These are phyloP conservation scores for Heritiera fomes DNA, from an alignment of 345 rosid species.

Conservation along the genomic window DNA sequence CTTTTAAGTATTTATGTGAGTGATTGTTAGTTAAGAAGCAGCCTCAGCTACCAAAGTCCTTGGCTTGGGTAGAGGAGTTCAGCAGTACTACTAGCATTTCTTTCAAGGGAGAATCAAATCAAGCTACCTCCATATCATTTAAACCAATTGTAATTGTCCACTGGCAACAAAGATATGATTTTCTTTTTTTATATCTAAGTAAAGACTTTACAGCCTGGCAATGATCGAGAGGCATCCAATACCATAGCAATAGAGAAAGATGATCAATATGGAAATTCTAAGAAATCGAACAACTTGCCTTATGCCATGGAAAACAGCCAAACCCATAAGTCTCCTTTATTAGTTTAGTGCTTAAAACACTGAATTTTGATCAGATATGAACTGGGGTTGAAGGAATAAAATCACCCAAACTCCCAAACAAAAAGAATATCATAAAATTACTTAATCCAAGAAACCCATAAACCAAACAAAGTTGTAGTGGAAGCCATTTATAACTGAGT, in stretches of 20 bases:
- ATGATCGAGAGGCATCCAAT: constrained; percentile 12
- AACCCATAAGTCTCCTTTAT: neutral
- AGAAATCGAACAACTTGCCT: neutral
- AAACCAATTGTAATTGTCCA: too few relatives aligned
- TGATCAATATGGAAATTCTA: neutral
- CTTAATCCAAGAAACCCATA: neutral
- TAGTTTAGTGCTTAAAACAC: neutral
- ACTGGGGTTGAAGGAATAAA: constrained; percentile 7
- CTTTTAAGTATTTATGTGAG: too few relatives aligned
- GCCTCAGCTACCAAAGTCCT: too few relatives aligned
- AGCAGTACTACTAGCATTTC: too few relatives aligned
- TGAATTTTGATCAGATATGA: neutral
- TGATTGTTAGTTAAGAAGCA: too few relatives aligned
- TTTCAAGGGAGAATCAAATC: too few relatives aligned
- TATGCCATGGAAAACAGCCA: neutral
- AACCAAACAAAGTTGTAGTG: neutral
- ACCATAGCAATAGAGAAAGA: neutral
- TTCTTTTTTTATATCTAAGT: neutral
- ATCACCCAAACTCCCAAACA: neutral
- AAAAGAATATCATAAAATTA: too few relatives aligned
- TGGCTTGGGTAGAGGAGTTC: too few relatives aligned
- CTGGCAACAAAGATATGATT: neutral
- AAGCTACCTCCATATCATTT: too few relatives aligned
- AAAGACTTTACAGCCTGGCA: neutral
- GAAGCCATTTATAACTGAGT: neutral